Conservation (phyloP, 1,284 basidiomycete species). For the Heterobasidion parviporum region DNA sequence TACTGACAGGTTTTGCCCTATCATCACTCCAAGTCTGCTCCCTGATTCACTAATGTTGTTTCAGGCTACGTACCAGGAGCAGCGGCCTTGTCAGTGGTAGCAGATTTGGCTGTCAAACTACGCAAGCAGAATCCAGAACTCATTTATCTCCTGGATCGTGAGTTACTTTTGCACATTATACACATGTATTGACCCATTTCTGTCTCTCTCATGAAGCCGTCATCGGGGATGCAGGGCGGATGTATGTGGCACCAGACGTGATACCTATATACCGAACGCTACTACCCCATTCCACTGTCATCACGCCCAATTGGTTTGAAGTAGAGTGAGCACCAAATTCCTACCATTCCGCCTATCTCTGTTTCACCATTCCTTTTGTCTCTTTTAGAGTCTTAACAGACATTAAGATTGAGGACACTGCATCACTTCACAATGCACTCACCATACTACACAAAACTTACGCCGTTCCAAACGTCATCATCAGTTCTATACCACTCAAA, state of each 20-base stretch:
- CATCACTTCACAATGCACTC: conserved; percentile 65
- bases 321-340: conserved; percentile 65
- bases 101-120: conserved; percentile 54
- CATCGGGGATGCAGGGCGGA: conserved; percentile 79
- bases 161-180: conserved; percentile 22
- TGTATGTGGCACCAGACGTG: conserved; percentile 87
- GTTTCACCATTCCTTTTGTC: neutral
- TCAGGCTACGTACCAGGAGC: conserved; percentile 85
- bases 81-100: conserved; percentile 66
- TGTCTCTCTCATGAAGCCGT: conserved; percentile 44
- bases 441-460: conserved; percentile 67
- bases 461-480: conserved; percentile 79
- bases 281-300: conserved; percentile 78
- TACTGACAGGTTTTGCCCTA: conserved; percentile 56
- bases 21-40: neutral
- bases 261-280: conserved; percentile 84
- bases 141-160: conserved; percentile 88
- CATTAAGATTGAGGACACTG: conserved; percentile 54
- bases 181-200: neutral
- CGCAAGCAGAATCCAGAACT: conserved; percentile 49
- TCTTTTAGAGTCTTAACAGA: conserved; percentile 65
- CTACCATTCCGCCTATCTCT: neutral
- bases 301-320: conserved; percentile 98
- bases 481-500: conserved; percentile 79
- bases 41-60: neutral